Evolutionary conservation across 164 flowering plant species (phyloP).

Genomic region (Annona cherimola): DNA sequence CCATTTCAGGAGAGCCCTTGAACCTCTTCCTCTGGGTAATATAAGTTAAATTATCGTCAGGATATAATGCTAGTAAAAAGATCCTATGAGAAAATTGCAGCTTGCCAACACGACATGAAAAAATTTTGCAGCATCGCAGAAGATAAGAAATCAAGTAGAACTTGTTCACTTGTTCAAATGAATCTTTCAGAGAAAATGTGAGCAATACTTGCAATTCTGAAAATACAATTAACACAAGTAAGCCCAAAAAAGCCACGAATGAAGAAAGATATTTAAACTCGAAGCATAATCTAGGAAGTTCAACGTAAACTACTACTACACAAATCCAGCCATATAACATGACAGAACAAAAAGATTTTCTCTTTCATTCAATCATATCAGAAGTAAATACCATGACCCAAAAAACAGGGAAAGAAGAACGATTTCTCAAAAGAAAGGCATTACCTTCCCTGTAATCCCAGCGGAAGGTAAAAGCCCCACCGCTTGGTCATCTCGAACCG

Average conservation of each 20-base stretch:
- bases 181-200: no score
- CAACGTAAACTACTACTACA: neutral
- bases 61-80: neutral
- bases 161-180: no score
- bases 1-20: conserved; percentile 75
- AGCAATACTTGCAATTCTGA: neutral
- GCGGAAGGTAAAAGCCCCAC: conserved; percentile 88
- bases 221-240: neutral
- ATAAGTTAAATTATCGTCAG: neutral
- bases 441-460: conserved; percentile 81
- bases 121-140: no score
- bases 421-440: neutral
- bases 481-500: conserved; percentile 67
- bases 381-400: neutral
- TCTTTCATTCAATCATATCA: neutral
- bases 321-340: neutral
- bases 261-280: neutral
- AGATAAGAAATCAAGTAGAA: no score
- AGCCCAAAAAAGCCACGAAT: no score
- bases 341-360: neutral
- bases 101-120: neutral
- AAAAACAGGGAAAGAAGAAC: neutral
- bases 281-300: neutral
- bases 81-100: neutral
- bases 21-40: conserved; percentile 77